Conservation (phyloP, 2,329 filamentous ascomycete species). For the Pseudogymnoascus sp. region DNA sequence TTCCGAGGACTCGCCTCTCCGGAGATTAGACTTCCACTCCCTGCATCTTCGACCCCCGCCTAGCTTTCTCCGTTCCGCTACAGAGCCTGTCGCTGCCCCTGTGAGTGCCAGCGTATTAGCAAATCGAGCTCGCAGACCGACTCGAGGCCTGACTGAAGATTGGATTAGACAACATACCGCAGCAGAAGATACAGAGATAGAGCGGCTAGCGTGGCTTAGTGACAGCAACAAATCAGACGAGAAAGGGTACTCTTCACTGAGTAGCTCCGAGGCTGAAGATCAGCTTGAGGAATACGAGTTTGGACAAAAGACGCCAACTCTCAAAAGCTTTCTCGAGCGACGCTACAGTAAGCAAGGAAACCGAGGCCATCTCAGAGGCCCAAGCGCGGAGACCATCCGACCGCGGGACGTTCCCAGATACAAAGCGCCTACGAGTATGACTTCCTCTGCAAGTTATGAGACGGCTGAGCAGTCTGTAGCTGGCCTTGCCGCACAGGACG, state of each 20-base stretch:
- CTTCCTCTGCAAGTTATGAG: conserved; percentile 5
- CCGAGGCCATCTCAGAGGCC: conserved; percentile 23
- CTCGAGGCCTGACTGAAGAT: conserved; percentile 64
- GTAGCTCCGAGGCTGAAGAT: conserved; percentile 50
- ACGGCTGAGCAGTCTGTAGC: background rate
- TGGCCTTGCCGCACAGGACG: background rate
- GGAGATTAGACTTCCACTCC: conserved; percentile 47
- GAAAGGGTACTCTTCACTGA: conserved; percentile 69
- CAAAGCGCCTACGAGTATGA: conserved; percentile 6
- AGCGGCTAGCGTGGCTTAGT: conserved; percentile 75
- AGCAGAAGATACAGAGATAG: conserved; percentile 55
- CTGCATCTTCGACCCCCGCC: conserved; percentile 39
- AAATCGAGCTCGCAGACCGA: conserved; percentile 51
- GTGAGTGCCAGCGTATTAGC: conserved; percentile 49
- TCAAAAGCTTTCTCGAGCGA: conserved; percentile 22
- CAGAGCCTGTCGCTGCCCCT: conserved; percentile 31
- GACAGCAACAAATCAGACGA: conserved; percentile 46
- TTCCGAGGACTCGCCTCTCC: conserved; percentile 52
- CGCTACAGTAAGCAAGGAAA: conserved; percentile 17
- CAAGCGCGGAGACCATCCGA: conserved; percentile 25
- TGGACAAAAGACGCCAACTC: conserved; percentile 27
- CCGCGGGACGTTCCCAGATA: conserved; percentile 17
- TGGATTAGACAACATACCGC: conserved; percentile 79
- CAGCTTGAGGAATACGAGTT: conserved; percentile 38
- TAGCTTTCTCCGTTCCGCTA: conserved; percentile 30